A percentile compares a stretch with the other conserved stretches of the same genome.
Evolutionary conservation across 2,329 filamentous ascomycete species (phyloP).

Genomic region (Fusarium sp.): DNA sequence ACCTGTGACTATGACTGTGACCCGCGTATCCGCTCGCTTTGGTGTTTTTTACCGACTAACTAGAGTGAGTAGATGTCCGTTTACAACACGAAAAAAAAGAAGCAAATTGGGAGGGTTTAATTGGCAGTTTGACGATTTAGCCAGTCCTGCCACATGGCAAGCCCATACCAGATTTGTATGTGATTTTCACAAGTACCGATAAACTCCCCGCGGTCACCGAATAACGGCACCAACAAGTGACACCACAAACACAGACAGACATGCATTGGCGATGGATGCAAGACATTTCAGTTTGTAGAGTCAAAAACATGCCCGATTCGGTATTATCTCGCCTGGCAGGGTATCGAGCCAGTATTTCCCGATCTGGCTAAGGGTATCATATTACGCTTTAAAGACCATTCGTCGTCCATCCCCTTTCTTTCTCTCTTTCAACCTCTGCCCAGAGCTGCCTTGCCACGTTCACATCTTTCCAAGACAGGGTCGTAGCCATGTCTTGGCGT

Average conservation of each 20-base stretch:
- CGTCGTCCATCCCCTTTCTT: not conserved
- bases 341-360: conserved; percentile 20
- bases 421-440: not conserved
- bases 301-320: not conserved
- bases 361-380: conserved; percentile 33
- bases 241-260: not conserved
- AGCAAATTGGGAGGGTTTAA: conserved; percentile 15
- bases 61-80: not conserved
- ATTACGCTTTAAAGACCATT: conserved; percentile 31
- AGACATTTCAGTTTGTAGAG: not conserved
- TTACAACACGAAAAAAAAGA: not conserved
- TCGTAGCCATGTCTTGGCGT: conserved; percentile 1
- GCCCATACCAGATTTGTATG: conserved; percentile 3
- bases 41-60: not conserved
- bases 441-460: not conserved
- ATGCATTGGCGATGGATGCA: not conserved
- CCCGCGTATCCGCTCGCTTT: not conserved
- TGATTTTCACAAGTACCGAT: conserved; percentile 25
- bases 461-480: not conserved
- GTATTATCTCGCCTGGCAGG: conserved; percentile 18
- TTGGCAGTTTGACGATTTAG: not conserved
- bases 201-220: conserved; percentile 12
- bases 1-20: not conserved
- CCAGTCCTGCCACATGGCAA: not conserved
- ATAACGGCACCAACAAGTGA: not conserved